phyloP scores from a whole-genome alignment of 2,329 filamentous ascomycete species.

The Cercospora zeae-maydis region DNA sequence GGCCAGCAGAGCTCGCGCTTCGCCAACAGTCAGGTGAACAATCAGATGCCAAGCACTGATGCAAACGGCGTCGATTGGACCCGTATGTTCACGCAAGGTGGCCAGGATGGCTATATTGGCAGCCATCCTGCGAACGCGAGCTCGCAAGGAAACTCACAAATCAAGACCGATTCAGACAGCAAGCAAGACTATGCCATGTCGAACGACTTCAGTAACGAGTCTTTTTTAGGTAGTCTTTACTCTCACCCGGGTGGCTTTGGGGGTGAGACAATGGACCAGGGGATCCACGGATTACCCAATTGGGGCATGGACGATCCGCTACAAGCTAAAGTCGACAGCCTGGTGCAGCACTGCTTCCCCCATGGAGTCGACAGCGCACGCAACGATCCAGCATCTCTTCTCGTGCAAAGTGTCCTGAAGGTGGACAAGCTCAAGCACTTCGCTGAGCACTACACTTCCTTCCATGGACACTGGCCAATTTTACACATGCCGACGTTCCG shows the following conservation, averaged over 20 bases:
- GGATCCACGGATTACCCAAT: slow-evolving; percentile 38
- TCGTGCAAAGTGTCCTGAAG: slow-evolving; percentile 55
- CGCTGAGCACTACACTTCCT: slow-evolving; percentile 67
- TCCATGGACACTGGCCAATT: slow-evolving; percentile 69
- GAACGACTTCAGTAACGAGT: slow-evolving; percentile 45
- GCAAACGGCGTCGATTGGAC: slow-evolving; percentile 42
- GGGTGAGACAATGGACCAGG: slow-evolving; percentile 36
- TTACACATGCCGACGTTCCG: slow-evolving; percentile 70
- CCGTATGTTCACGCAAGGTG: slow-evolving; percentile 44
- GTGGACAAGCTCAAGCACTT: slow-evolving; percentile 68
- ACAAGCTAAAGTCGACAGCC: slow-evolving; percentile 44
- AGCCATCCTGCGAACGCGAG: slow-evolving; percentile 46
- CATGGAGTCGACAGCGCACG: slow-evolving; percentile 54
- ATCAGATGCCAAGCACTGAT: slow-evolving; percentile 32
- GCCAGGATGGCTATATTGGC: slow-evolving; percentile 47
- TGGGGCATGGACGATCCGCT: slow-evolving; percentile 47
- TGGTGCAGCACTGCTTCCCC: slow-evolving; percentile 53
- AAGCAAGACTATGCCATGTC: slow-evolving; percentile 37
- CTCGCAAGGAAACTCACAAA: slow-evolving; percentile 34
- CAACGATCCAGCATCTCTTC: slow-evolving; percentile 48
- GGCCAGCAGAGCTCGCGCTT: slow-evolving; percentile 39
- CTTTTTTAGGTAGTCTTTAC: slow-evolving; percentile 50
- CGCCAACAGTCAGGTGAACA: slow-evolving; percentile 37
- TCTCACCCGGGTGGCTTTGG: slow-evolving; percentile 44
- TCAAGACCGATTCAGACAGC: slow-evolving; percentile 46